Evolutionary conservation across 148 eudicot genomes (phyloP).

Genomic region (Pouteria glomerata): DNA sequence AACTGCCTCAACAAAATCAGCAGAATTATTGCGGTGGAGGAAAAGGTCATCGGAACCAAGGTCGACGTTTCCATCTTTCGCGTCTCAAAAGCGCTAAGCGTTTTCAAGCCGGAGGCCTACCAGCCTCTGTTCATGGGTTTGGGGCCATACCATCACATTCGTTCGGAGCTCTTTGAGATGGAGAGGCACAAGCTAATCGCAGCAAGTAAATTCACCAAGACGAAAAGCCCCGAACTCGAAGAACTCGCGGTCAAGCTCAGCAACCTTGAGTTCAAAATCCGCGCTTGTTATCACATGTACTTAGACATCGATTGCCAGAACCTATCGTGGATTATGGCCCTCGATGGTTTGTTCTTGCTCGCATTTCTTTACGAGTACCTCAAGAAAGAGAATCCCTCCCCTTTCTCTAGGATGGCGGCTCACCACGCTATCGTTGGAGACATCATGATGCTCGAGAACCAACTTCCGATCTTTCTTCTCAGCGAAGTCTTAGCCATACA

Average conservation of each 20-base stretch:
- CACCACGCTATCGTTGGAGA: slow-evolving; percentile 31
- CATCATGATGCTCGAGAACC: slow-evolving; percentile 46
- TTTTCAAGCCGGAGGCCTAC: too few relatives aligned
- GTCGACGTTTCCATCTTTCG: too few relatives aligned
- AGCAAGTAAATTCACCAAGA: slow-evolving; percentile 18
- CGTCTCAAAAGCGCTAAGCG: too few relatives aligned
- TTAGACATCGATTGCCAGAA: slow-evolving; percentile 29
- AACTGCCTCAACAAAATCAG: too few relatives aligned
- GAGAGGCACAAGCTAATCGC: slow-evolving; percentile 37
- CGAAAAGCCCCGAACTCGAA: slow-evolving; percentile 13
- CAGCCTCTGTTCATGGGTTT: not conserved
- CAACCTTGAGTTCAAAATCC: slow-evolving; percentile 25
- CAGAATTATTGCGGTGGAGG: too few relatives aligned
- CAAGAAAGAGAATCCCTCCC: slow-evolving; percentile 19
- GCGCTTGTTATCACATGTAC: slow-evolving; percentile 35
- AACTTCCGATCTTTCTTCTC: slow-evolving; percentile 31
- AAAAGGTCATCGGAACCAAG: too few relatives aligned
- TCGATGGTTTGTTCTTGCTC: slow-evolving; percentile 34
- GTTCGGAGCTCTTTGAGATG: slow-evolving; percentile 28
- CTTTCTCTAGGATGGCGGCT: slow-evolving; percentile 10
- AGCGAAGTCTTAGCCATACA: slow-evolving; percentile 13
- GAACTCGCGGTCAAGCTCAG: slow-evolving; percentile 23
- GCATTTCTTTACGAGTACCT: slow-evolving; percentile 19
- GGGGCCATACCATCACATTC: slow-evolving; percentile 40
- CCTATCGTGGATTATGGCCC: slow-evolving; percentile 45